Percentiles rank a stretch among this genome's conserved stretches.
Evolutionary conservation across 257 asterid species (phyloP).

Genomic region (Hygrophila difformis): DNA sequence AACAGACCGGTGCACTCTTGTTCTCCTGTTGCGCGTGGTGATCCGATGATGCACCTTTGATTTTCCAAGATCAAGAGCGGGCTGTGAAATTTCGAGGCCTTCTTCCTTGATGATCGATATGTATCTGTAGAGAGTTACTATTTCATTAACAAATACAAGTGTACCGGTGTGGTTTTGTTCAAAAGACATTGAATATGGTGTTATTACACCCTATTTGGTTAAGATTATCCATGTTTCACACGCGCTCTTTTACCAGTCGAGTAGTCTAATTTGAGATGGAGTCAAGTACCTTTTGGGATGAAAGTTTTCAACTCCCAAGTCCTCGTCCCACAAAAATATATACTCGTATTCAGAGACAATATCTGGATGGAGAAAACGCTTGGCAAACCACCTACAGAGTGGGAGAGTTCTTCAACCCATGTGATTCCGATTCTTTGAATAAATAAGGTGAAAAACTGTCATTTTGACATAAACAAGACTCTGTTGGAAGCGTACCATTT

Average conservation of each 20-base stretch:
- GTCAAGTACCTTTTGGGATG: constrained; percentile 75
- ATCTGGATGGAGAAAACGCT: constrained; percentile 93
- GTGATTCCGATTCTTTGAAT: too few relatives aligned
- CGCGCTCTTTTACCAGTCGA: constrained; percentile 34
- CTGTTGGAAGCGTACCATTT: constrained; percentile 44
- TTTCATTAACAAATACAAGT: too few relatives aligned
- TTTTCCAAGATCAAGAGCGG: constrained; percentile 61
- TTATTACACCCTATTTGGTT: constrained; percentile 7
- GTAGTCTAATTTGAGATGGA: too few relatives aligned
- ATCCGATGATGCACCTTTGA: constrained; percentile 80
- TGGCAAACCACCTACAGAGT: constrained; percentile 79
- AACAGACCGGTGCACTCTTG: constrained; percentile 76
- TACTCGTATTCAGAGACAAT: constrained; percentile 73
- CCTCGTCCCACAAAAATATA: constrained; percentile 91
- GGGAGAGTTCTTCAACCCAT: not conserved
- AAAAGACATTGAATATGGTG: too few relatives aligned
- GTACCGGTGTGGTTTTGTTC: too few relatives aligned
- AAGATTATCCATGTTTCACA: not conserved
- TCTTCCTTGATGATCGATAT: constrained; percentile 64
- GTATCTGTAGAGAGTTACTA: too few relatives aligned
- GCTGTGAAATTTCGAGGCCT: constrained; percentile 92
- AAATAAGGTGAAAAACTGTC: too few relatives aligned
- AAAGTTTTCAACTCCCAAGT: constrained; percentile 69
- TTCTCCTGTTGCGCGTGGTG: constrained; percentile 50
- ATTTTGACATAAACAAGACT: not conserved